Percentiles rank a stretch among this genome's conserved stretches.
These are phyloP conservation scores for Nicotiana benthamiana DNA, from an alignment of 257 asterid species.

Conservation along the genomic window DNA sequence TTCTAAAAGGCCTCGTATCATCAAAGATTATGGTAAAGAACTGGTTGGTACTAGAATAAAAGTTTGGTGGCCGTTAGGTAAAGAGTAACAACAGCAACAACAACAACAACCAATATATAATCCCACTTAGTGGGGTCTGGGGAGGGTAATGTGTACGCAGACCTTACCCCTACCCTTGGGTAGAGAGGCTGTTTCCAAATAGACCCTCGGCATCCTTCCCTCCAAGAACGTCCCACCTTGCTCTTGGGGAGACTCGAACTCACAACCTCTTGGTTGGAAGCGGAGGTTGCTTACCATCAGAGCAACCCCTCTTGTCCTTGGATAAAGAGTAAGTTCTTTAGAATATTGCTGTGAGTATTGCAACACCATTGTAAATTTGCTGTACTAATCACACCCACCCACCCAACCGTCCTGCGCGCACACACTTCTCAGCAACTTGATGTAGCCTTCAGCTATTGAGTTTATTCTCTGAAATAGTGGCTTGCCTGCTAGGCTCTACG, in stretches of 20 bases:
- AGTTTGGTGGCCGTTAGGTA: constrained; percentile 45
- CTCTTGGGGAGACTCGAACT: too few relatives aligned
- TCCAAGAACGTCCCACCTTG: too few relatives aligned
- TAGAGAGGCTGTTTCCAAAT: too few relatives aligned
- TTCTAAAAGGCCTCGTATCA: constrained; percentile 8
- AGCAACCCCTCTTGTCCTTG: too few relatives aligned
- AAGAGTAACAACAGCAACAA: too few relatives aligned
- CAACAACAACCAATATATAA: too few relatives aligned
- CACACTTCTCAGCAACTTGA: background rate
- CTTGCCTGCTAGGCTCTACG: background rate
- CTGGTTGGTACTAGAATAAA: constrained; percentile 39
- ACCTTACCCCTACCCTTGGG: too few relatives aligned
- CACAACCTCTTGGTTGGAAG: too few relatives aligned
- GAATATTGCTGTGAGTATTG: background rate
- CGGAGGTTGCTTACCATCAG: too few relatives aligned
- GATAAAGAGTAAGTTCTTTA: constrained; percentile 31
- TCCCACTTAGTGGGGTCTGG: too few relatives aligned
- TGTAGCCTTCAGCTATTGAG: background rate
- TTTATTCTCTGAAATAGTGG: background rate
- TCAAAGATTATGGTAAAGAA: constrained; percentile 30
- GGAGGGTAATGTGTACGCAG: too few relatives aligned
- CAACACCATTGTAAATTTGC: background rate
- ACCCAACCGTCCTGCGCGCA: background rate
- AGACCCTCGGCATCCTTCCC: too few relatives aligned
- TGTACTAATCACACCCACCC: background rate